A percentile compares a stretch with the other conserved stretches of the same genome.
Evolutionary conservation across 805 yeast species (phyloP).

Genomic region (Saccharomycopsis olivae): DNA sequence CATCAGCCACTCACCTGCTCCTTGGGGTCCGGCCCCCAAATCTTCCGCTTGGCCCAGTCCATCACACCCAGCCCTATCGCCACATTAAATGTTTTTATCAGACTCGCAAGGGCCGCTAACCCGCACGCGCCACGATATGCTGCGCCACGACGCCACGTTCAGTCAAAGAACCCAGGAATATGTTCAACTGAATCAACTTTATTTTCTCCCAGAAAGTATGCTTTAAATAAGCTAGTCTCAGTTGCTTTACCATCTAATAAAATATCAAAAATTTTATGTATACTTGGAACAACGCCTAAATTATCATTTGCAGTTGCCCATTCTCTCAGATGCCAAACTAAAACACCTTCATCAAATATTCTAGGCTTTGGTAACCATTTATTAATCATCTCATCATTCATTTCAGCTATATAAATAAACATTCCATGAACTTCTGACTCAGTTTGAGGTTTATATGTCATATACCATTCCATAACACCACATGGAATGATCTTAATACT

Average conservation of each 20-base stretch:
- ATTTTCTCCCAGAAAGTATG: constrained; percentile 5
- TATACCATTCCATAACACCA: constrained; percentile 18
- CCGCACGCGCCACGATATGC: no score
- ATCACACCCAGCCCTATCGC: no score
- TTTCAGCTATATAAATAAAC: constrained; percentile 10
- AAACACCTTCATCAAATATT: constrained; percentile 15
- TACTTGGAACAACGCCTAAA: constrained; percentile 14
- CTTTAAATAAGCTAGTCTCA: constrained; percentile 7
- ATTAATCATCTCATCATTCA: constrained; percentile 1
- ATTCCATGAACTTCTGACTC: constrained; percentile 10
- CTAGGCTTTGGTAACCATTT: constrained; percentile 1
- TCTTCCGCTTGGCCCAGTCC: constrained; percentile 78
- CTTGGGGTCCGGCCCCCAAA: constrained; percentile 95
- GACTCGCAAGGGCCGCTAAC: no score
- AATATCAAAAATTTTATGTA: constrained; percentile 2
- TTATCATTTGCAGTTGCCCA: constrained; percentile 14
- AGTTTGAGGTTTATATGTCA: neutral
- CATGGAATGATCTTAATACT: neutral
- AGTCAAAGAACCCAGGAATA: no score
- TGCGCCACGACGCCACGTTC: no score
- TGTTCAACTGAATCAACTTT: constrained; percentile 1
- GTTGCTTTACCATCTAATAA: constrained; percentile 3
- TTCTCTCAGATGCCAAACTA: constrained; percentile 14
- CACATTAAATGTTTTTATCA: no score
- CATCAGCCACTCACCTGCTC: constrained; percentile 49